phyloP scores from a whole-genome alignment of 805 yeast genomes.

The Ogataea glucozyma region DNA sequence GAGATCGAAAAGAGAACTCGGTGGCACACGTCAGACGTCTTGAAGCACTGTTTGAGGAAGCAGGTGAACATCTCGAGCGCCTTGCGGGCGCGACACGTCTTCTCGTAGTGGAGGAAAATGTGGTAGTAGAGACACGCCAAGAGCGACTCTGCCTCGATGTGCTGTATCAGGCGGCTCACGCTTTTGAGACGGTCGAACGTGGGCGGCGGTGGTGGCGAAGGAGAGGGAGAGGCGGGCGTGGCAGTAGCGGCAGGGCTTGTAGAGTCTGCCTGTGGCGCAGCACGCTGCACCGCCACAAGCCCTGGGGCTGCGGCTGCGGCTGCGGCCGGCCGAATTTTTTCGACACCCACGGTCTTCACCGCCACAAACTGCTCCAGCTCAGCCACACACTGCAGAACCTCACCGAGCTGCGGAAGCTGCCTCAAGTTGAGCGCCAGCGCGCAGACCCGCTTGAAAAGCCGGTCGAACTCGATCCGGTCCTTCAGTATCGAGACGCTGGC shows the following conservation, averaged over 20 bases:
- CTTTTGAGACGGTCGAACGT: conserved; percentile 23
- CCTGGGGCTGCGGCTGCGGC: no score
- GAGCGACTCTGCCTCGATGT: conserved; percentile 20
- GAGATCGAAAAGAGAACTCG: conserved; percentile 36
- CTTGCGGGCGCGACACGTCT: conserved; percentile 27
- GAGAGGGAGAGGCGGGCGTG: no score
- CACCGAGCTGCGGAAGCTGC: conserved; percentile 36
- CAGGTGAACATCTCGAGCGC: conserved; percentile 40
- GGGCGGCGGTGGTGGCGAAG: conserved; percentile 12
- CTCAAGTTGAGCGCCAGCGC: conserved; percentile 35
- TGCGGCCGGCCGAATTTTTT: no score
- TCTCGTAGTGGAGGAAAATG: conserved; percentile 44
- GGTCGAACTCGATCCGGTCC: conserved; percentile 34
- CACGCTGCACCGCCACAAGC: no score
- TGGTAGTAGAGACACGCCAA: conserved; percentile 37
- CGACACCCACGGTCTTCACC: no score
- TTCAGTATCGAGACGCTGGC: conserved; percentile 36
- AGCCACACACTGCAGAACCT: conserved; percentile 34
- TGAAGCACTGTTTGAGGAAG: conserved; percentile 30
- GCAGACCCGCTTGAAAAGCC: conserved; percentile 35
- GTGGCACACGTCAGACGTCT: conserved; percentile 36
- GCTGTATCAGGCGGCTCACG: conserved; percentile 19
- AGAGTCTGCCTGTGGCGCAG: no score
- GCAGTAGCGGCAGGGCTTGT: no score
- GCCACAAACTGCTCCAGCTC: conserved; percentile 38